Base-by-base conservation (phyloP, 495 filamentous ascomycete genomes). In the Neurospora sublineolata region DNA sequence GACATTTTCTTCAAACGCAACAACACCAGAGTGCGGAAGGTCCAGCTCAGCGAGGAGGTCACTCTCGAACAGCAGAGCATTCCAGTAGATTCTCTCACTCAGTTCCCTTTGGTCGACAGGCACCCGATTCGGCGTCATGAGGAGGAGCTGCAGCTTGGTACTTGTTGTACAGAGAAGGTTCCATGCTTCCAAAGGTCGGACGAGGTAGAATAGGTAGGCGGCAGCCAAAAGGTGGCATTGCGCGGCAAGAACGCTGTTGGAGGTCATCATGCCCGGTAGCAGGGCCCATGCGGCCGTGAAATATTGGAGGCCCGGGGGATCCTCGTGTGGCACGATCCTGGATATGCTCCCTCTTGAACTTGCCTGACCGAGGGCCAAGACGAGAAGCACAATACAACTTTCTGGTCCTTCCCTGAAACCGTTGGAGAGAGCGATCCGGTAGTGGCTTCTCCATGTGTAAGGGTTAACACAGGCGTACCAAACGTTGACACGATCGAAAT, bases 401-500 rank as follows among this genome's bases (percentile, higher is more conserved):
- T 93, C 92, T 0, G 91, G 88, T 1, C 92, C 91, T 72, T 91
- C 87, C 69, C 89, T 88, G 74, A 94, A 93, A 8, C 89, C 87
- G 72, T 87, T 87, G 1, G 90, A 89, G 3, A 92, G 83, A 1
- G 92, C 92, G 8, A 84, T 89, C 23, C 86, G 84, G 77, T 94
- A 94, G 78, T 92, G 89, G 71, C 86, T 87, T n/a, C 86, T 83
- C 92, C 92, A 94, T 23, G 88, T 91, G 80, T 90, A 92, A 30
- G 92, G 92, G 79, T 93, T 94, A 69, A 94, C 91, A 78, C 90
- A 92, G 39, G 92, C 92, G 73, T 94, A 94, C 91, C 92, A 94
- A 6, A 92, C 85, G 76, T 94, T 94, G 71, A 92, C 92, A 33
- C 89, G 85, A 58, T 90, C 87, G 74, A 94, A 94, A 80, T 91